Evolutionary conservation across 1,284 basidiomycete genomes (phyloP), one percentile per base, ranked within the genome.

Genomic region (Athelia psychrophila): DNA sequence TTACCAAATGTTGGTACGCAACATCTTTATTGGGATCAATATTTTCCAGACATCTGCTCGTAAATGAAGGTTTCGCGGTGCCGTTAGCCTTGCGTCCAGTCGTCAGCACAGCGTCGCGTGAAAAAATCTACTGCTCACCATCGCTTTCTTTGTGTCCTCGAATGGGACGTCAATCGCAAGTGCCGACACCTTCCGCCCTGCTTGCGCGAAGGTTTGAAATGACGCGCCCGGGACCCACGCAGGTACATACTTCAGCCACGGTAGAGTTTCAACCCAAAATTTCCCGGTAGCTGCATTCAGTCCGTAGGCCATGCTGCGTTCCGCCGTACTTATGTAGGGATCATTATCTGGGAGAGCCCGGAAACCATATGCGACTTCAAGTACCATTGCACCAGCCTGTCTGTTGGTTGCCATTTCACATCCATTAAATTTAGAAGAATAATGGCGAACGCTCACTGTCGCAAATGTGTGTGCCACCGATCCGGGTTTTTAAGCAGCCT

Each of bases 201-300:
- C 51, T 25, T 46, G 54, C 22, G 62, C 59, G n/a, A 44, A 8
- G 18, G 49, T 53, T 25, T 67, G 60, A 52, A 70, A 70, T 0
- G 56, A 60, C 3, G 65, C 58, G 3, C 69, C 69, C 2, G 65
- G 65, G 48, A 57, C 57, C 69, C 68, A 67, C 32, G 58, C 58
- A 12, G 68, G 63, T 10, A 70, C 27, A 38, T 56, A 51, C 50
- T 56, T 56, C 35, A 61, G 45, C 27, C 51, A 19, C 10, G 54
- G 54, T 19, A 56, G 12, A 9, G 47, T 22, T 24, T 56, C 52
- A 6, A 61, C 57, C 1, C 60, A 49, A 47, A 56, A 61, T 13
- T 53, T 47, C 2, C 58, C 60, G 12, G 58, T n/a, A n/a, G 58
- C 8, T 49, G 53, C 5, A 54, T 53, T 8, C 57, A 54, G n/a